Evolutionary conservation across 2,329 filamentous ascomycete species (phyloP), one percentile per base, ranked within the genome.

Genomic region (Sarocladium strictum): DNA sequence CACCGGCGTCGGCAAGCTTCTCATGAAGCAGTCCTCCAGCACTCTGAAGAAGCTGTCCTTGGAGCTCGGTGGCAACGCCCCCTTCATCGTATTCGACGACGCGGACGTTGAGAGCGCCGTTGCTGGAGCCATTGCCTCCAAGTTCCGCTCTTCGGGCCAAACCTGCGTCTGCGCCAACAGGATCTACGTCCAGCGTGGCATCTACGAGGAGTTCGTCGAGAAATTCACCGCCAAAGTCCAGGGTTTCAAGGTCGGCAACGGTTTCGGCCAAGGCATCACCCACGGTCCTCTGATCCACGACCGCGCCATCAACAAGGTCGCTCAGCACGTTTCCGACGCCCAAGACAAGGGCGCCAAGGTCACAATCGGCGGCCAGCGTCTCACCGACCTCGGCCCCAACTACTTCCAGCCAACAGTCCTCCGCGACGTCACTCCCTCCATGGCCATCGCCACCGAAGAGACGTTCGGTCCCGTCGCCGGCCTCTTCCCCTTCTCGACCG

Each of bases 21-120:
- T 99, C 54, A 96, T 97, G 91, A 88, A 89, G 75, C 92, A 97
- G 71, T 86, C 87, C 11, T 83, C 91, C 0, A 80, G 82, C 38
- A 96, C 91, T 0, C 74, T 97, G 61, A 97, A 97, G 80, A 81
- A 84, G 61, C 68, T 85, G 38, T 94, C 89, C 0, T 88, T 96
- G 69, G 93, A 97, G 69, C 86, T 97, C 1, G 93, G 93, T 54
- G 94, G 93, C 49, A 97, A 97, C 68, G 89, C 93, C 0, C 93
- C 93, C 1, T 96, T 97, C 68, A 97, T 97, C 61, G 90, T 97
- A 32, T 97, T 97, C 65, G 91, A 97, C 65, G 93, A 97, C 65
- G 89, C 93, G 19, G 90, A 97, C 66, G 74, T 97, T 19, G 92
- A 97, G 56, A 74, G 77, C 3, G 94, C 94, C 2, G 90, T 97